Evolutionary conservation across 1,284 basidiomycete species (phyloP).

Genomic region (Phaffia rhodozyma): DNA sequence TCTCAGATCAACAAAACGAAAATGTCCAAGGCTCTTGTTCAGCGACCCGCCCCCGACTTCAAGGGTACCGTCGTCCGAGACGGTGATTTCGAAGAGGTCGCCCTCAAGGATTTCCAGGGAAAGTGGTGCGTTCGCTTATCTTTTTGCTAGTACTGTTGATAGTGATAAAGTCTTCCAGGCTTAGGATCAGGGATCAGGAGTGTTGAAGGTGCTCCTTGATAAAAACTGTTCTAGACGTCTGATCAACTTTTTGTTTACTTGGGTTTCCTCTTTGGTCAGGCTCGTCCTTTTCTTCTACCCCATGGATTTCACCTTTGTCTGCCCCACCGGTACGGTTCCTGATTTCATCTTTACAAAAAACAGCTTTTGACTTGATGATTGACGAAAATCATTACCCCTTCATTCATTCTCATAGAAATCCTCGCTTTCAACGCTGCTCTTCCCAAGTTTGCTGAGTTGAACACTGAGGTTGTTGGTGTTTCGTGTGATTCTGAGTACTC

Average conservation of each 20-base stretch:
- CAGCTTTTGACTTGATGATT: too few species aligned
- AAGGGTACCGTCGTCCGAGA: slow-evolving; percentile 57
- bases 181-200: too few species aligned
- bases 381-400: too few species aligned
- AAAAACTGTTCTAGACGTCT: too few species aligned
- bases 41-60: slow-evolving; percentile 1
- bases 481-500: slow-evolving; percentile 82
- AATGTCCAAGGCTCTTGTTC: too few species aligned
- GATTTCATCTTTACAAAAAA: too few species aligned
- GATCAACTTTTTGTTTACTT: not conserved
- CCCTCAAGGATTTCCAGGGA: slow-evolving; percentile 57
- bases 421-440: slow-evolving; percentile 81
- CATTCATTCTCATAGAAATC: slow-evolving; percentile 44
- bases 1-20: too few species aligned
- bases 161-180: too few species aligned
- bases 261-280: slow-evolving; percentile 41
- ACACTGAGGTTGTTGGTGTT: slow-evolving; percentile 58
- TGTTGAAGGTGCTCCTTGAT: too few species aligned
- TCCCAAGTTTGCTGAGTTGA: slow-evolving; percentile 54
- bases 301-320: slow-evolving; percentile 60
- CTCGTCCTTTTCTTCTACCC: slow-evolving; percentile 73
- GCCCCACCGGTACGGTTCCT: slow-evolving; percentile 47
- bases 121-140: slow-evolving; percentile 12
- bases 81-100: slow-evolving; percentile 61
- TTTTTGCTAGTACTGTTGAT: not conserved